Base-by-base conservation (phyloP, 805 yeast genomes). In the Teunomyces panamensis region DNA sequence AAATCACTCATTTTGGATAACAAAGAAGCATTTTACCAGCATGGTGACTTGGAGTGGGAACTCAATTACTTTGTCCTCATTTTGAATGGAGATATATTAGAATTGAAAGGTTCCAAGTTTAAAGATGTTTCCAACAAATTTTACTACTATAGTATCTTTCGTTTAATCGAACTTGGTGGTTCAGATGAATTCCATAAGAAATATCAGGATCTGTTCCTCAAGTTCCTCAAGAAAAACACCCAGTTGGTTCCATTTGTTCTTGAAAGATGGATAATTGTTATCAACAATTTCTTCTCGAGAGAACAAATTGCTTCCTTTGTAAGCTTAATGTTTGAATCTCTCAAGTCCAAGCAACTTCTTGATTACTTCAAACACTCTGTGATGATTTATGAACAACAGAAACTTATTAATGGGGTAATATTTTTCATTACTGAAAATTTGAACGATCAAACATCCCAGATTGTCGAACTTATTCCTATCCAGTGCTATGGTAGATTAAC, bases 211-310 rank as follows among this genome's bases (percentile, higher is more conserved):
- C 44, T 43, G 5, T 62, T 62, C 30, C 9, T 55, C 2, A 43
- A 45, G n/a, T 54, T 49, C 28, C 24, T 60, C 7, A 26, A 41
- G 8, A 32, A 42, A 9, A 43, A 45, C 13, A 9, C 46, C 3
- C 9, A 30, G 5, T 35, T 39, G 30, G 13, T 49, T 8, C 45
- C 44, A 1, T 46, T 49, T 10, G 44, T 63, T 1, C 71, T 83
- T 44, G 42, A 56, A 8, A 77, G 88, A 55, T 85, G 89, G 89
- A 56, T 74, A 34, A 76, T 83, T 0, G 49, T 84, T 0, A 46
- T 75, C 35, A 68, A 79, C 54, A 42, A 49, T 5, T 52, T 64
- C 41, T 69, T 77, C 53, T 34, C 62, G 0, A 49, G 56, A 10
- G 57, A 63, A 0, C 60, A 69, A 5, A 54, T 78, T 4, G 39